These are phyloP conservation scores for Forsythia viridissima DNA, from an alignment of 257 asterid genomes.

Conservation along the genomic window DNA sequence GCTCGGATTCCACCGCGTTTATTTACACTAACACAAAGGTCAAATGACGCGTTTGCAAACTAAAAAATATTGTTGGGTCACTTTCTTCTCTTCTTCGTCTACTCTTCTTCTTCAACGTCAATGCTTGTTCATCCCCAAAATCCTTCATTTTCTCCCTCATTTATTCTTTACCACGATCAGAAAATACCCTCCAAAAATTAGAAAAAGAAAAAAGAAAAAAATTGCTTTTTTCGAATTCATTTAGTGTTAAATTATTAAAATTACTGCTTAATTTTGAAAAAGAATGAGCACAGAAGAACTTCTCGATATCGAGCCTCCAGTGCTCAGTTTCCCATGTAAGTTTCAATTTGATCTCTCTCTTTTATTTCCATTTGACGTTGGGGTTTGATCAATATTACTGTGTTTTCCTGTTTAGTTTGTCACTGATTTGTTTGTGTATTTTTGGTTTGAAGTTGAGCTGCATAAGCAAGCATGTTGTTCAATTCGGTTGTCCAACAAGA, in stretches of 20 bases:
- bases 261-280: background rate
- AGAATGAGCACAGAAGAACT: slow-evolving; percentile 42
- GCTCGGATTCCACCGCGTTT: too few relatives aligned
- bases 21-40: background rate
- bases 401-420: background rate
- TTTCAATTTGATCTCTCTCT: slow-evolving; percentile 10
- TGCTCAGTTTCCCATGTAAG: slow-evolving; percentile 48
- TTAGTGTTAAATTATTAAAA: background rate
- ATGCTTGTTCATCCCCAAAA: background rate
- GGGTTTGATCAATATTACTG: background rate
- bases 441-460: slow-evolving; percentile 47
- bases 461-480: slow-evolving; percentile 50
- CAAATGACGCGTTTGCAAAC: background rate
- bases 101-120: background rate
- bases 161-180: background rate
- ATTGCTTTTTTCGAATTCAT: background rate
- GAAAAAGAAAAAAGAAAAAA: background rate
- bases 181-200: background rate
- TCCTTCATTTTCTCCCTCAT: background rate
- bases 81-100: background rate
- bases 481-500: slow-evolving; percentile 44
- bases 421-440: background rate
- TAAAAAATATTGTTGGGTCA: background rate
- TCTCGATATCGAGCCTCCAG: slow-evolving; percentile 48
- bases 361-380: background rate